A percentile compares a stretch with the other conserved stretches of the same genome.
Conservation (phyloP, 2,329 filamentous ascomycete genomes). For the Claviceps africana region DNA sequence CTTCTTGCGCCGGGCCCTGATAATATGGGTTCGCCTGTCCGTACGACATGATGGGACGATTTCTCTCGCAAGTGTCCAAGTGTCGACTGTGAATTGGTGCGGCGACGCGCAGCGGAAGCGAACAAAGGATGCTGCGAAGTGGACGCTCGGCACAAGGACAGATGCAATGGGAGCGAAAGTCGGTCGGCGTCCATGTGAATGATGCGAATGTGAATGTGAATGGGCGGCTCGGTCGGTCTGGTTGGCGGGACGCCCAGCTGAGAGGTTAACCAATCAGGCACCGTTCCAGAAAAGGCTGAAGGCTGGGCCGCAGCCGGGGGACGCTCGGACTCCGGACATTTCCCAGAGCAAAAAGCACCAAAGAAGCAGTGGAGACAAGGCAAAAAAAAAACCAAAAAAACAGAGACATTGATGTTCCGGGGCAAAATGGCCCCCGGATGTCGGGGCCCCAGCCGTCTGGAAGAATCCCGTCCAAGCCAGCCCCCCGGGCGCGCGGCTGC, state of each 20-base stretch:
- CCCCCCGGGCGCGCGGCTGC: too few species aligned
- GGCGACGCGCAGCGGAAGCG: background rate
- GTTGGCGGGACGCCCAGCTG: background rate
- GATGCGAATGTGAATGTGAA: background rate
- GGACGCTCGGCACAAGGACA: background rate
- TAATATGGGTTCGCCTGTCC: slow-evolving; percentile 12
- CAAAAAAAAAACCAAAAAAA: too few species aligned
- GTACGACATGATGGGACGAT: slow-evolving; percentile 14
- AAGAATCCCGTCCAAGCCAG: too few species aligned
- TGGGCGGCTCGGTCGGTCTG: background rate
- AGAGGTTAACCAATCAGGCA: background rate
- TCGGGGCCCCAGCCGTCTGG: too few species aligned
- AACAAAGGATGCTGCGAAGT: slow-evolving; percentile 3
- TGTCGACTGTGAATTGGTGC: background rate
- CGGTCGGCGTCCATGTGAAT: background rate
- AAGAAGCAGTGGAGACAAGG: too few species aligned
- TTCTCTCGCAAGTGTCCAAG: too few species aligned
- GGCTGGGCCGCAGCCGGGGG: background rate
- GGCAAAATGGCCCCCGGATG: too few species aligned
- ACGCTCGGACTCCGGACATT: background rate
- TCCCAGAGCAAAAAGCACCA: too few species aligned
- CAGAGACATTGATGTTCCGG: too few species aligned
- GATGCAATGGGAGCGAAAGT: slow-evolving; percentile 1
- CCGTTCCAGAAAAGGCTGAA: background rate
- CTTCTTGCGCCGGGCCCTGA: slow-evolving; percentile 10